Conservation (phyloP, 805 yeast genomes). For the Yarrowia yakushimensis region DNA sequence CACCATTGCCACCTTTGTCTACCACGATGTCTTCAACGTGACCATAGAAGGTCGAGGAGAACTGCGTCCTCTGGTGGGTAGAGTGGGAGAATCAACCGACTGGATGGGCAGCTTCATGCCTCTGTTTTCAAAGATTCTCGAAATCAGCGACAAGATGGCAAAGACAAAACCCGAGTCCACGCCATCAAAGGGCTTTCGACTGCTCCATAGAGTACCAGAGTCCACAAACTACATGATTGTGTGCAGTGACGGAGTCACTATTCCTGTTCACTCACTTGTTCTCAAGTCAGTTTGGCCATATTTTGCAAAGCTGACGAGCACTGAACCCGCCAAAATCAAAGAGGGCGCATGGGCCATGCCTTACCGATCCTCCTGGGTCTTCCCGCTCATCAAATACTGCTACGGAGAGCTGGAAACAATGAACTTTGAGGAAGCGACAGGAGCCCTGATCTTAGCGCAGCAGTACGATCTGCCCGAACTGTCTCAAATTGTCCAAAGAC, state of each 20-base stretch:
- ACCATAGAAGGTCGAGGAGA: slow-evolving; percentile 6
- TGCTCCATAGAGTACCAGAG: neutral
- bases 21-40: neutral
- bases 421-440: neutral
- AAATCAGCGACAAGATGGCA: neutral
- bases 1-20: slow-evolving; percentile 2
- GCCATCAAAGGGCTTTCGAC: neutral
- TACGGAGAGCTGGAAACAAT: slow-evolving; percentile 9
- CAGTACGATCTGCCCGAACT: neutral
- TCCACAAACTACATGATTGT: slow-evolving; percentile 9
- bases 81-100: slow-evolving; percentile 5
- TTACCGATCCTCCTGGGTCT: neutral
- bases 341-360: slow-evolving; percentile 14
- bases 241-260: slow-evolving; percentile 16
- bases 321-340: slow-evolving; percentile 1
- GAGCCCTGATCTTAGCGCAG: neutral
- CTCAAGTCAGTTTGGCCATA: slow-evolving; percentile 12
- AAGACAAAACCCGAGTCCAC: neutral
- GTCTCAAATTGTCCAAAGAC: neutral
- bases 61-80: neutral
- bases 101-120: slow-evolving; percentile 11
- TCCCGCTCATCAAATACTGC: slow-evolving; percentile 3
- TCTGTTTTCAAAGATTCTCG: slow-evolving; percentile 1
- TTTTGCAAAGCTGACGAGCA: slow-evolving; percentile 1
- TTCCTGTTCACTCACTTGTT: neutral